A percentile compares a stretch with the other conserved stretches of the same genome.
Conservation (phyloP, 2,329 filamentous ascomycete genomes). For the Ophiostoma tasmaniense region DNA sequence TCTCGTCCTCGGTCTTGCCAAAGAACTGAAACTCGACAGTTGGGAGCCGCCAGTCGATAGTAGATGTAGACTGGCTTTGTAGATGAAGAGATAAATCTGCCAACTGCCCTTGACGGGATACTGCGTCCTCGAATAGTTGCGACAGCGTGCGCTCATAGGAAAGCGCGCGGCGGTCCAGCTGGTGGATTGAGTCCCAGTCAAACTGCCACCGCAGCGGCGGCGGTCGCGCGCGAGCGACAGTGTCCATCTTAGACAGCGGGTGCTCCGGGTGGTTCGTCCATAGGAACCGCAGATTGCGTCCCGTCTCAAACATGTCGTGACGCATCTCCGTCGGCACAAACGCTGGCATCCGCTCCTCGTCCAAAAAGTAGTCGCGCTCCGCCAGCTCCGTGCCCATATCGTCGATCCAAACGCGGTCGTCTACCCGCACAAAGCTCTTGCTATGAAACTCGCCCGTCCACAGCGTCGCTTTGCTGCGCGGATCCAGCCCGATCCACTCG, state of each 20-base stretch:
- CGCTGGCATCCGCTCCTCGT: slow-evolving; percentile 56
- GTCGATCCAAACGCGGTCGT: slow-evolving; percentile 46
- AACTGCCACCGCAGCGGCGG: slow-evolving; percentile 61
- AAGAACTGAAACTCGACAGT: slow-evolving; percentile 37
- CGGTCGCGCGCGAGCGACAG: slow-evolving; percentile 39
- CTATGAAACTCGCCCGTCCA: slow-evolving; percentile 24
- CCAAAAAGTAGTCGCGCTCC: slow-evolving; percentile 54
- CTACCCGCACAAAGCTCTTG: slow-evolving; percentile 54
- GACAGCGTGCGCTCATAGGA: slow-evolving; percentile 41
- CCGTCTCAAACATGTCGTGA: slow-evolving; percentile 67
- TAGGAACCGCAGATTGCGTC: slow-evolving; percentile 65
- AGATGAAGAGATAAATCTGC: neutral
- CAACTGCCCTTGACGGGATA: neutral
- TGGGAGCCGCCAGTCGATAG: slow-evolving; percentile 12
- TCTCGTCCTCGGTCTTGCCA: slow-evolving; percentile 37
- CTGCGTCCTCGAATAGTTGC: slow-evolving; percentile 24
- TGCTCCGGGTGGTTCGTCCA: slow-evolving; percentile 63
- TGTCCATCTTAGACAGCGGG: slow-evolving; percentile 49
- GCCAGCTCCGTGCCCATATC: slow-evolving; percentile 50
- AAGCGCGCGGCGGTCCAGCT: slow-evolving; percentile 52
- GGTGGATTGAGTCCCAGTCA: slow-evolving; percentile 59
- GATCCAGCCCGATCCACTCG: slow-evolving; percentile 65
- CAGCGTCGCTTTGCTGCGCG: slow-evolving; percentile 37
- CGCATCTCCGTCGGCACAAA: slow-evolving; percentile 66
- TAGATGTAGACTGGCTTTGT: neutral